Evolutionary conservation across 2,329 filamentous ascomycete species (phyloP).

Genomic region (Exophiala viscosa): DNA sequence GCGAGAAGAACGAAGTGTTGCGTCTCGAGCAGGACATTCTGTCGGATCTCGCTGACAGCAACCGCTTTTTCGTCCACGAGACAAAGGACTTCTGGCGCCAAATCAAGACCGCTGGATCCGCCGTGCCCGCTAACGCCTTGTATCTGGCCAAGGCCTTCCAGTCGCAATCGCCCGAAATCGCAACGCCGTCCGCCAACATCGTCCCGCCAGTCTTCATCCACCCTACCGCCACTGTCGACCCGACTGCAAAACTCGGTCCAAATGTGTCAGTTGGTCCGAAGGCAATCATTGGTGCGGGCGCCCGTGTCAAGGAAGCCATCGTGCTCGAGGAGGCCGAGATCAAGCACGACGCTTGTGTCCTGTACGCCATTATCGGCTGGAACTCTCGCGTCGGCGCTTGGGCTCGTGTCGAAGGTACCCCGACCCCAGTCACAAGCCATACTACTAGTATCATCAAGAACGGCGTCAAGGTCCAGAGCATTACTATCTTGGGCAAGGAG

Average conservation of each 20-base stretch:
- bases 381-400: conserved; percentile 94
- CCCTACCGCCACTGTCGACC: conserved; percentile 83
- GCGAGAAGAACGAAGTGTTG: conserved; percentile 77
- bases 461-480: conserved; percentile 96
- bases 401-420: conserved; percentile 94
- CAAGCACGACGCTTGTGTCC: conserved; percentile 91
- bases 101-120: conserved; percentile 98
- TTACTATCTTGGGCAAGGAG: conserved; percentile 96
- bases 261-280: conserved; percentile 96
- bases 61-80: conserved; percentile 97
- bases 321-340: conserved; percentile 93
- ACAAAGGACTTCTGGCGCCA: conserved; percentile 99
- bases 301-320: conserved; percentile 90
- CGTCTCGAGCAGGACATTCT: conserved; percentile 96
- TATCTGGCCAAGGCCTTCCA: conserved; percentile 95
- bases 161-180: conserved; percentile 73
- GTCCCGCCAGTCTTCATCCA: conserved; percentile 93
- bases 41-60: conserved; percentile 90
- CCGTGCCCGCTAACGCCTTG: conserved; percentile 91
- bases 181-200: conserved; percentile 78
- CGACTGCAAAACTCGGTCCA: conserved; percentile 91
- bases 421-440: conserved; percentile 81
- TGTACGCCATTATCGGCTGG: conserved; percentile 97
- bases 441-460: conserved; percentile 95
- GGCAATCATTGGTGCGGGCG: conserved; percentile 77